Evolutionary conservation across 164 flowering plant genomes (phyloP).

Genomic region (Piper longum): DNA sequence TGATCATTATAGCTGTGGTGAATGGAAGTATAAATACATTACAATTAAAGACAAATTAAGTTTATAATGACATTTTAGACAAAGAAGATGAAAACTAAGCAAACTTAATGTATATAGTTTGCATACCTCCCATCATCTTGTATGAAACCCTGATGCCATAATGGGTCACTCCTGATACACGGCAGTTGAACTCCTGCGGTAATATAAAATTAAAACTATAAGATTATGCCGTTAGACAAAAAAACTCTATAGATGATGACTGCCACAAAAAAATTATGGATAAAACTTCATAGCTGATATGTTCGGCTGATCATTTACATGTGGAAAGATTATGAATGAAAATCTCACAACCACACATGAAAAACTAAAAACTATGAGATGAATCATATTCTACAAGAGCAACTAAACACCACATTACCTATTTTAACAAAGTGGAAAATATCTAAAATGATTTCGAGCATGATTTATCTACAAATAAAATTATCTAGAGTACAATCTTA

Average conservation of each 20-base stretch:
- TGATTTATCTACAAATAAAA: too few relatives aligned
- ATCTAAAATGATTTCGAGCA: too few relatives aligned
- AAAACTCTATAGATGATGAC: neutral
- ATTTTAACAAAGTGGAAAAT: too few relatives aligned
- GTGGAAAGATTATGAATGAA: too few relatives aligned
- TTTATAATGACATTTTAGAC: neutral
- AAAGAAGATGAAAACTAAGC: neutral
- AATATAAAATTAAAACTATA: too few relatives aligned
- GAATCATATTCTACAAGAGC: too few relatives aligned
- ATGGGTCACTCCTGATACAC: constrained; percentile 62
- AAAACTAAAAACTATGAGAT: neutral
- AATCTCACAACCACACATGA: neutral
- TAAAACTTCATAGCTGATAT: neutral
- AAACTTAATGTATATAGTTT: neutral
- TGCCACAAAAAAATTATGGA: too few relatives aligned
- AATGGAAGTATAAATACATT: neutral
- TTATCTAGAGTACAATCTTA: too few relatives aligned
- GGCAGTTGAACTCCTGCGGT: constrained; percentile 49
- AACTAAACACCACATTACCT: too few relatives aligned
- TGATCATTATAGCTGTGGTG: neutral
- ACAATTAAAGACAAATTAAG: neutral
- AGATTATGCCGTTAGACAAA: neutral
- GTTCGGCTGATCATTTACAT: neutral
- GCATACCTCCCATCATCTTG: constrained; percentile 80
- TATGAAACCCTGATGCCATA: constrained; percentile 93